phyloP scores from a whole-genome alignment of 2,329 filamentous ascomycete genomes.

The Didymella exigua region DNA sequence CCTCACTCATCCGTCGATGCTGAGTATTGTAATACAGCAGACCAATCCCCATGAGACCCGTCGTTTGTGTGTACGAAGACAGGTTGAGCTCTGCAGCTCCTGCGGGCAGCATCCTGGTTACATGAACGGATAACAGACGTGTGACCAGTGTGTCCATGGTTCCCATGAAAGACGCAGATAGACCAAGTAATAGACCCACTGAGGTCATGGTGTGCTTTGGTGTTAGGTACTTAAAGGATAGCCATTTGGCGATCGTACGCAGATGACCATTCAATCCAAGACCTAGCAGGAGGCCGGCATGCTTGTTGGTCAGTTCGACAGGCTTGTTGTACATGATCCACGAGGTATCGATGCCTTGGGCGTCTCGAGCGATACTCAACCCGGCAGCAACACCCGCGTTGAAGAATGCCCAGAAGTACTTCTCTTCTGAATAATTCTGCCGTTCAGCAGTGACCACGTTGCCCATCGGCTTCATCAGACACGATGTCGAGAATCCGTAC shows the following conservation, averaged over 20 bases:
- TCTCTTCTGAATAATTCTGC: slow-evolving; percentile 86
- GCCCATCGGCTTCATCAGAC: slow-evolving; percentile 88
- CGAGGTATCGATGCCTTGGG: slow-evolving; percentile 93
- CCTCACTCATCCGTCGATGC: slow-evolving; percentile 97
- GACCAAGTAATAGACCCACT: slow-evolving; percentile 87
- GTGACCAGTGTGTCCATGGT: slow-evolving; percentile 98
- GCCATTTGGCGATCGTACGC: slow-evolving; percentile 94
- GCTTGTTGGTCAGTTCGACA: slow-evolving; percentile 88
- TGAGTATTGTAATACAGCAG: slow-evolving; percentile 93
- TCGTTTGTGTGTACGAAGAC: slow-evolving; percentile 90
- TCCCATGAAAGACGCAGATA: slow-evolving; percentile 91
- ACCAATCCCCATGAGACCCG: slow-evolving; percentile 95
- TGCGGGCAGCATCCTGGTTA: slow-evolving; percentile 89
- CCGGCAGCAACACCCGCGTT: slow-evolving; percentile 95
- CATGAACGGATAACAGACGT: slow-evolving; percentile 89
- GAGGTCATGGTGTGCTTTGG: slow-evolving; percentile 99
- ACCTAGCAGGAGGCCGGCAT: slow-evolving; percentile 90
- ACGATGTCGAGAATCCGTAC: slow-evolving; percentile 88
- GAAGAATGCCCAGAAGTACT: slow-evolving; percentile 98
- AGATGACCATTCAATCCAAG: slow-evolving; percentile 93
- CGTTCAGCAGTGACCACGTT: slow-evolving; percentile 94
- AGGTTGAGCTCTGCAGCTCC: slow-evolving; percentile 94
- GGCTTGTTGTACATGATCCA: slow-evolving; percentile 99
- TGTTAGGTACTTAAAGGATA: slow-evolving; percentile 98
- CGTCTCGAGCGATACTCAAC: slow-evolving; percentile 84